Conservation (phyloP, 1,139 yeast species). For the Saccharomyces hybrid region DNA sequence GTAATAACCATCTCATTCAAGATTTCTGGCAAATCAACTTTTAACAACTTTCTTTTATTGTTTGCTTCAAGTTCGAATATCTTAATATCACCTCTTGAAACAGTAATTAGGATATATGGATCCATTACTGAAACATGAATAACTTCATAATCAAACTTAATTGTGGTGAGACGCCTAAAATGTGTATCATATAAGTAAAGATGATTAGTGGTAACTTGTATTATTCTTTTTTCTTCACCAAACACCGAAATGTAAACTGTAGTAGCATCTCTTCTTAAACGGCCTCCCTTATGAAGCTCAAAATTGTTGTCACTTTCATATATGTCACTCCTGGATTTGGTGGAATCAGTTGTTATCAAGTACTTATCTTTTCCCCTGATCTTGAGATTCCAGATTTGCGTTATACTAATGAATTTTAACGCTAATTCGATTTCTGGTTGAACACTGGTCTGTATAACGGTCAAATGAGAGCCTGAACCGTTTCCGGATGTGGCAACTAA, state of each 20-base stretch:
- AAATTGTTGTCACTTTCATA: slow-evolving; percentile 62
- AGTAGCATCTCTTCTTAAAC: slow-evolving; percentile 54
- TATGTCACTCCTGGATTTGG: slow-evolving; percentile 58
- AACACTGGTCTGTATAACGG: slow-evolving; percentile 55
- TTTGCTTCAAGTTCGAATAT: slow-evolving; percentile 36
- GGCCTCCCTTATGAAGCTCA: slow-evolving; percentile 54
- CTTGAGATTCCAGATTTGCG: slow-evolving; percentile 63
- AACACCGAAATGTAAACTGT: slow-evolving; percentile 65
- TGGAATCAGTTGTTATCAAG: slow-evolving; percentile 66
- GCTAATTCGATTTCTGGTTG: slow-evolving; percentile 63
- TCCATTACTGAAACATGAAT: slow-evolving; percentile 50
- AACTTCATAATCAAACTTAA: slow-evolving; percentile 43
- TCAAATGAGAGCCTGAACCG: slow-evolving; percentile 47
- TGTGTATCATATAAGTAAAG: slow-evolving; percentile 58
- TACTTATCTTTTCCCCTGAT: slow-evolving; percentile 42
- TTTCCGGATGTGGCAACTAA: slow-evolving; percentile 68
- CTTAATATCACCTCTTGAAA: slow-evolving; percentile 54
- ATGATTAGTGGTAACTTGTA: slow-evolving; percentile 68
- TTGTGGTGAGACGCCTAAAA: slow-evolving; percentile 41
- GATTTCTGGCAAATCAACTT: slow-evolving; percentile 41
- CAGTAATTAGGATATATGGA: slow-evolving; percentile 49
- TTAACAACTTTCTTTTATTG: slow-evolving; percentile 31
- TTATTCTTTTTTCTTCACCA: slow-evolving; percentile 51
- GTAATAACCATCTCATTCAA: slow-evolving; percentile 58
- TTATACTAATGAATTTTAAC: slow-evolving; percentile 65